Conservation (phyloP, 2,329 filamentous ascomycete genomes). For the Lithohypha guttulata region DNA sequence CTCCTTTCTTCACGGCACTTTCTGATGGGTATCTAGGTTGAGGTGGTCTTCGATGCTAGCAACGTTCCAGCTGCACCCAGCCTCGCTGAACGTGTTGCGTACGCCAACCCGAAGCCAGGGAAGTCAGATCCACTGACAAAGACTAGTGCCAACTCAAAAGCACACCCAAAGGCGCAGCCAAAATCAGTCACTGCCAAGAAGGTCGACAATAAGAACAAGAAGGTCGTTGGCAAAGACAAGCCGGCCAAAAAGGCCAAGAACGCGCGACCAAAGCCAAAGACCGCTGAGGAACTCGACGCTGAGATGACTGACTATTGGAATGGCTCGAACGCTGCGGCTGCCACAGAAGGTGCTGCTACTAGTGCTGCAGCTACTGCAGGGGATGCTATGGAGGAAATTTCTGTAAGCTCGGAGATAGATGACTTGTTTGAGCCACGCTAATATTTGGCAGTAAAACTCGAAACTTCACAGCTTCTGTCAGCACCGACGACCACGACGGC, state of each 20-base stretch:
- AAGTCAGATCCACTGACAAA: conserved; percentile 19
- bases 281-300: conserved; percentile 84
- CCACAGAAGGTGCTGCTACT: conserved; percentile 32
- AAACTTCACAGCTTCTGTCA: too few relatives aligned
- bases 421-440: too few relatives aligned
- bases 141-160: conserved; percentile 40
- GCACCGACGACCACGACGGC: too few relatives aligned
- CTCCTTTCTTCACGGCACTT: background rate
- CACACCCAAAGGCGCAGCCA: conserved; percentile 58
- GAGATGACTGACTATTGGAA: conserved; percentile 97
- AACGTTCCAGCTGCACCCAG: conserved; percentile 56
- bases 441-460: background rate
- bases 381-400: conserved; percentile 47
- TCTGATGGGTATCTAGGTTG: conserved; percentile 50
- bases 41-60: conserved; percentile 74
- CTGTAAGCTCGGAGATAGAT: too few relatives aligned
- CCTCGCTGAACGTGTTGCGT: conserved; percentile 75
- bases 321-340: conserved; percentile 33
- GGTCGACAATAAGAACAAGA: conserved; percentile 41
- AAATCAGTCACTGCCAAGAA: conserved; percentile 73
- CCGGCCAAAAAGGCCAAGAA: conserved; percentile 57
- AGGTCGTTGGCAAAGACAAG: conserved; percentile 42
- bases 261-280: conserved; percentile 67
- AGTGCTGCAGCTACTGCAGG: conserved; percentile 38
- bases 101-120: conserved; percentile 30